Evolutionary conservation across 345 rosid genomes (phyloP).

Genomic region (Arabidopsis arenosa): DNA sequence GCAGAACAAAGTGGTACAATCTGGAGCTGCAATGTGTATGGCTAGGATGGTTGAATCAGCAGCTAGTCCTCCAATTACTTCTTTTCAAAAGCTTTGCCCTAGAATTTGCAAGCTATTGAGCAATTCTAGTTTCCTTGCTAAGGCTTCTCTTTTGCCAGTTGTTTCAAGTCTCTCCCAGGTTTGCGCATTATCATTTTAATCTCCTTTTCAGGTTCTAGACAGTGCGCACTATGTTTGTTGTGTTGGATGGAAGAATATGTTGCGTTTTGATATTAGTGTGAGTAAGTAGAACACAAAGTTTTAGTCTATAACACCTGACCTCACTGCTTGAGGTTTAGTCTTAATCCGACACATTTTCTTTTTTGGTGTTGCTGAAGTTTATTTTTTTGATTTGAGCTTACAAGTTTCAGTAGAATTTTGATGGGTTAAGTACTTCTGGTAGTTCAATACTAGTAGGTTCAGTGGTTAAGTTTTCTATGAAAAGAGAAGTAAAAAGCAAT

Average conservation of each 20-base stretch:
- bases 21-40: conserved; percentile 91
- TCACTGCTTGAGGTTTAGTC: conserved; percentile 22
- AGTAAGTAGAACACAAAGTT: conserved; percentile 1
- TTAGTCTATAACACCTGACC: not conserved
- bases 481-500: conserved; percentile 29
- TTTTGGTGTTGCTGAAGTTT: not conserved
- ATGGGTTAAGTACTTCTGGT: conserved; percentile 3
- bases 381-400: not conserved
- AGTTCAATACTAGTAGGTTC: conserved; percentile 15
- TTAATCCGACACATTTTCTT: not conserved
- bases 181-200: conserved; percentile 32
- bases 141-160: conserved; percentile 79
- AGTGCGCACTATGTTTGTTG: conserved; percentile 12
- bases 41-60: conserved; percentile 91
- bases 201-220: not conserved
- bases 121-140: conserved; percentile 80
- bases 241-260: conserved; percentile 18
- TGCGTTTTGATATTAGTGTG: conserved; percentile 9
- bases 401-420: not conserved
- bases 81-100: conserved; percentile 87
- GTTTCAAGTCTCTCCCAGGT: conserved; percentile 90
- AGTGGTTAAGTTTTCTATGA: conserved; percentile 11
- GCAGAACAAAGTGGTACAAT: conserved; percentile 89
- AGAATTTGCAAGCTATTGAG: conserved; percentile 90
- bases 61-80: conserved; percentile 55